Evolutionary conservation across 257 asterid genomes (phyloP).

Genomic region (Nicotiana sylvestris): DNA sequence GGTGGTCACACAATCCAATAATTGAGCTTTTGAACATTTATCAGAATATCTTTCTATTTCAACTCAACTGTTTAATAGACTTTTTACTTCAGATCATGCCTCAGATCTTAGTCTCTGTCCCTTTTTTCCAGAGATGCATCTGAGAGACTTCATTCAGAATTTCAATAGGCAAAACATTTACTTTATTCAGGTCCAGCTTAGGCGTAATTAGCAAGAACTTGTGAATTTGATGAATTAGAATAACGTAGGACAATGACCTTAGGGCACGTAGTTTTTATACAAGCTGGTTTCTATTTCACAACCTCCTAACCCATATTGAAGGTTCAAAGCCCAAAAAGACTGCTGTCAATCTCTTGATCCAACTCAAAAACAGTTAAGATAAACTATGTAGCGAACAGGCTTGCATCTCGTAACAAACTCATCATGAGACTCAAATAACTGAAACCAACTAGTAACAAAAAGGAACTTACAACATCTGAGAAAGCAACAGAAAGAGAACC

Average conservation of each 20-base stretch:
- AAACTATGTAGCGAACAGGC: not conserved
- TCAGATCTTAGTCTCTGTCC: not conserved
- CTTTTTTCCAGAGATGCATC: not conserved
- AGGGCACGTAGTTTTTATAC: not conserved
- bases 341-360: not conserved
- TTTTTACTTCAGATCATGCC: not conserved
- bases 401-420: not conserved
- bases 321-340: not conserved
- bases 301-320: not conserved
- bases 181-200: not conserved
- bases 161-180: not conserved
- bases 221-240: not conserved
- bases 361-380: not conserved
- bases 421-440: not conserved
- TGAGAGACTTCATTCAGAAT: not conserved
- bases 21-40: not conserved
- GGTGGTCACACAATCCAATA: not conserved
- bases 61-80: not conserved
- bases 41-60: not conserved
- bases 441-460: slow-evolving; percentile 7
- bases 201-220: not conserved
- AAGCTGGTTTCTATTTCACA: not conserved
- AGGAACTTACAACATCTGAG: slow-evolving; percentile 89
- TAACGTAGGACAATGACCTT: not conserved
- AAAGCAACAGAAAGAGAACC: slow-evolving; percentile 97